phyloP scores from a whole-genome alignment of 805 yeast species.

The Debaryomyces maramus region DNA sequence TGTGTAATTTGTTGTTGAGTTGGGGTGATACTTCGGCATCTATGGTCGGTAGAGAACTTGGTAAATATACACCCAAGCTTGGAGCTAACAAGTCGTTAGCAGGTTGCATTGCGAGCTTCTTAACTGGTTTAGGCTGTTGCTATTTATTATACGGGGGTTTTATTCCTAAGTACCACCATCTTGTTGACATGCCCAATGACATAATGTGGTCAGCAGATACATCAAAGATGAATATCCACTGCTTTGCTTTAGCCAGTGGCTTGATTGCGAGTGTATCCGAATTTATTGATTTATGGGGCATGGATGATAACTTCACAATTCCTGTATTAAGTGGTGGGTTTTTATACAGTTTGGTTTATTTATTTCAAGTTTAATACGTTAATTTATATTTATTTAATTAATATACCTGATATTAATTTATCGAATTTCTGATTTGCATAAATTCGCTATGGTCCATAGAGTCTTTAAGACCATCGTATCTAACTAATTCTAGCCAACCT shows the following conservation, averaged over 20 bases:
- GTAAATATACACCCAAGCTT: conserved; percentile 78
- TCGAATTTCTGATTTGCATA: conserved; percentile 12
- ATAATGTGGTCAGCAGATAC: conserved; percentile 66
- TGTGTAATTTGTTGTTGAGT: conserved; percentile 77
- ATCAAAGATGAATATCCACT: conserved; percentile 53
- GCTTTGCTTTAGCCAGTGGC: conserved; percentile 66
- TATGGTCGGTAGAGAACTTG: conserved; percentile 83
- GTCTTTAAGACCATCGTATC: conserved; percentile 38
- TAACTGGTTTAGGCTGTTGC: conserved; percentile 65
- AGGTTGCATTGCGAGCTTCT: conserved; percentile 85
- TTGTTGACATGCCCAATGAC: conserved; percentile 55
- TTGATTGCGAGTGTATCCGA: conserved; percentile 84
- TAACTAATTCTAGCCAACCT: conserved; percentile 34
- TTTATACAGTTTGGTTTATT: conserved; percentile 49
- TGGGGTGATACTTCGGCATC: conserved; percentile 99
- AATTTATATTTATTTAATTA: background rate
- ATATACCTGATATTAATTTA: background rate
- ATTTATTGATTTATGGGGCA: conserved; percentile 68
- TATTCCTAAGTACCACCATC: conserved; percentile 56
- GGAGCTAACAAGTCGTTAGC: conserved; percentile 79
- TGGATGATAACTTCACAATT: conserved; percentile 94
- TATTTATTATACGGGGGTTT: conserved; percentile 70
- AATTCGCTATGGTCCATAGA: conserved; percentile 27
- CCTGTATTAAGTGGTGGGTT: conserved; percentile 81
- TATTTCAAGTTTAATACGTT: conserved; percentile 6